Base-by-base conservation (phyloP, 805 yeast genomes). In the Candida stauntonica region DNA sequence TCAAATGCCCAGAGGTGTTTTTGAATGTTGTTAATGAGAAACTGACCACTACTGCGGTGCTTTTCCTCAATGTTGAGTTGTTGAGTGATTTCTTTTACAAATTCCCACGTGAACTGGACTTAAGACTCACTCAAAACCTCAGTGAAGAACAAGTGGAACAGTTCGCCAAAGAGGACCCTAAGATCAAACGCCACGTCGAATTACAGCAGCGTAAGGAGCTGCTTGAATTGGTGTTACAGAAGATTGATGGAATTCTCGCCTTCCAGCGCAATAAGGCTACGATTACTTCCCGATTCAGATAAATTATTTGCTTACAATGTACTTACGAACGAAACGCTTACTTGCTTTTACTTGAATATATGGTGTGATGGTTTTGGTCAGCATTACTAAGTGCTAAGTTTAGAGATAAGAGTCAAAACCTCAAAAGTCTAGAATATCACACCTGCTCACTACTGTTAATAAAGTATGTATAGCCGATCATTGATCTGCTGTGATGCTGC, bases 11-110 rank as follows among this genome's bases (percentile, higher is more conserved):
- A 0, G 99, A 93, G 60, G 75, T 89, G 6, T 94, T 89, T 50
- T 68, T 93, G 58, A 95, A 87, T 56, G 95, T 87, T 3, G 96
- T 93, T 4, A 82, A 93, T 36, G 89, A 87, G 46, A 93, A 93
- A 61, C 66, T 93, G 17, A 86, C 97, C 0, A 83, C 91, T 11
- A 93, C 99, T 0, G 93, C 99, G 0, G 93, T 93, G 4, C 63
- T 93, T 45, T 93, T 93, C 54, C 66, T 93, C 57, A 93, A 93
- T 57, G 98, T 94, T 39, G 99, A 93, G 62, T 67, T 93, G 39
- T 67, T 93, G 46, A 84, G 95, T 49, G 99, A 94, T 62, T 93
- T 93, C 57, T 94, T 91, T 58, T 93, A 94, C 61, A 87, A 88
- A 51, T 91, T 93, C 62, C 98, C 99, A 3, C 73, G 98, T 42